Percentiles rank a stretch among this genome's conserved stretches.
Evolutionary conservation across 352 stramenopile species (phyloP).

Genomic region (Pythium aquatile): DNA sequence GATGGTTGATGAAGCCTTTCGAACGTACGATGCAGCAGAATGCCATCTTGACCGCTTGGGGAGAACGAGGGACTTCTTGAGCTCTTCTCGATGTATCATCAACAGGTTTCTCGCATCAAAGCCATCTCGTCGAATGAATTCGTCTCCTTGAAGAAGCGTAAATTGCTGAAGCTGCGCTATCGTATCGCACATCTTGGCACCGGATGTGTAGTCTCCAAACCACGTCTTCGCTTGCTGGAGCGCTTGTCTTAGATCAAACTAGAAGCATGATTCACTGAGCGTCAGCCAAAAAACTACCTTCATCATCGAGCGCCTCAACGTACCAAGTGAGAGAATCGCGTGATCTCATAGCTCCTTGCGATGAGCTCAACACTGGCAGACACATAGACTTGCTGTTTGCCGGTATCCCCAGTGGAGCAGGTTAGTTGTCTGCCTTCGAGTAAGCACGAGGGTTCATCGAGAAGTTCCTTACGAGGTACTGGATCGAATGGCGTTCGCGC

Average conservation of each 20-base stretch:
- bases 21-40: neutral
- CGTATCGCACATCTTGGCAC: constrained; percentile 40
- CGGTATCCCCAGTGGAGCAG: neutral
- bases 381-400: neutral
- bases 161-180: constrained; percentile 18
- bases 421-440: neutral
- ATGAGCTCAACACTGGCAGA: neutral
- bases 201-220: constrained; percentile 54
- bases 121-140: neutral
- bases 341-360: constrained; percentile 5
- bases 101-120: constrained; percentile 5
- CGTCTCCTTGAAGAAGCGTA: neutral
- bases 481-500: neutral
- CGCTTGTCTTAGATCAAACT: constrained; percentile 5
- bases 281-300: neutral
- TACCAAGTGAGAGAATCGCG: neutral
- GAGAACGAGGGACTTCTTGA: neutral
- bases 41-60: neutral
- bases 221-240: constrained; percentile 24
- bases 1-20: neutral
- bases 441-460: neutral
- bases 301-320: neutral
- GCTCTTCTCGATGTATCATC: neutral
- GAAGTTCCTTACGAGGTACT: neutral
- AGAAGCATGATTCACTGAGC: neutral